Evolutionary conservation across 345 rosid genomes (phyloP).

Genomic region (Luvunga scandens): DNA sequence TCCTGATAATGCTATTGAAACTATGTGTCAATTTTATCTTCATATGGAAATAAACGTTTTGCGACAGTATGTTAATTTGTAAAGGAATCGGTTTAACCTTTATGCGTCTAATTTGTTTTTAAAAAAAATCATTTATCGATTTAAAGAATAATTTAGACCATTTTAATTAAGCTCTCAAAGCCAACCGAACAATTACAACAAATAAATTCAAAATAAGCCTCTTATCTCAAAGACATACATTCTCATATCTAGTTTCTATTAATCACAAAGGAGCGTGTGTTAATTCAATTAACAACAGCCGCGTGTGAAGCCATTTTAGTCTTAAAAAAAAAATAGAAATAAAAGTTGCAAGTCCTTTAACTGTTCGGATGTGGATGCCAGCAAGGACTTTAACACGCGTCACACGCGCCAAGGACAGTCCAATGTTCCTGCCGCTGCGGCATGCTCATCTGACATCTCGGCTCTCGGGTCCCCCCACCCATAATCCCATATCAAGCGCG

Average conservation of each 20-base stretch:
- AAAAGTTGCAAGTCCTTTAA: too few relatives aligned
- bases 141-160: too few relatives aligned
- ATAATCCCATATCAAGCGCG: background rate
- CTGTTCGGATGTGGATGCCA: background rate
- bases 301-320: background rate
- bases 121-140: too few relatives aligned
- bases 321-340: background rate
- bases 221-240: background rate
- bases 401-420: background rate
- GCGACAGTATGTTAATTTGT: too few relatives aligned
- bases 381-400: background rate
- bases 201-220: background rate
- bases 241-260: background rate
- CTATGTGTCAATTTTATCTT: too few relatives aligned
- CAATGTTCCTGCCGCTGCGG: too few relatives aligned
- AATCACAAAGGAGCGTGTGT: background rate
- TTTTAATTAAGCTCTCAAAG: too few relatives aligned
- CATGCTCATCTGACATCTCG: background rate
- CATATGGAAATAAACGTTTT: too few relatives aligned
- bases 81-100: too few relatives aligned
- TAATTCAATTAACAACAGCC: background rate
- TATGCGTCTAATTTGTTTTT: too few relatives aligned
- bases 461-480: background rate
- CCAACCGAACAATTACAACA: too few relatives aligned
- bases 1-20: too few relatives aligned